Evolutionary conservation across 2,329 filamentous ascomycete species (phyloP).

Genomic region (Paramyrothecium sp.): DNA sequence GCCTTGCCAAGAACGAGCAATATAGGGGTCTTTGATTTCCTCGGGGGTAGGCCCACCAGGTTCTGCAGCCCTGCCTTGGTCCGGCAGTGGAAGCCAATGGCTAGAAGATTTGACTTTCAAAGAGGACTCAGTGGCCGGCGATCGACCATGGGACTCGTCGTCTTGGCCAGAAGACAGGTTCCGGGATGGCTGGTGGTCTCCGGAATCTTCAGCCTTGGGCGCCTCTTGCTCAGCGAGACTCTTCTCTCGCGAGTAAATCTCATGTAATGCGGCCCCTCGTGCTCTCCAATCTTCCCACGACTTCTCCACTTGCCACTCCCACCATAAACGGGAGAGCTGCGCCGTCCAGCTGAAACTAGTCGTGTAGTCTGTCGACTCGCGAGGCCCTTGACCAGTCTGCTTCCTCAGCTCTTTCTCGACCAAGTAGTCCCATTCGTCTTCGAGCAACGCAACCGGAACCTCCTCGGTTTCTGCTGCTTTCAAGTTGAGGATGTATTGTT

Average conservation of each 20-base stretch:
- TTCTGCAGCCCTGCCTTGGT: background rate
- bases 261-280: slow-evolving; percentile 36
- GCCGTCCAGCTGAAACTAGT: slow-evolving; percentile 28
- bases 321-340: slow-evolving; percentile 28
- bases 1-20: background rate
- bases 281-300: slow-evolving; percentile 38
- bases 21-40: background rate
- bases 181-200: background rate
- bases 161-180: background rate
- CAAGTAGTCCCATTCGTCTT: slow-evolving; percentile 49
- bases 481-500: slow-evolving; percentile 39
- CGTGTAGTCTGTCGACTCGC: slow-evolving; percentile 2
- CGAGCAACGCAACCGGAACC: slow-evolving; percentile 30
- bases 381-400: slow-evolving; percentile 9
- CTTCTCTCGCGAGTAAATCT: slow-evolving; percentile 39
- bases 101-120: no score
- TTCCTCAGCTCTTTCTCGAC: slow-evolving; percentile 24
- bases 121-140: no score
- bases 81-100: no score
- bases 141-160: background rate
- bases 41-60: background rate
- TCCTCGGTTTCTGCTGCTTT: slow-evolving; percentile 37
- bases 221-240: slow-evolving; percentile 20
- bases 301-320: slow-evolving; percentile 24
- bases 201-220: background rate